phyloP scores from a whole-genome alignment of 805 yeast genomes.

The Teunomyces lycoperdinae region DNA sequence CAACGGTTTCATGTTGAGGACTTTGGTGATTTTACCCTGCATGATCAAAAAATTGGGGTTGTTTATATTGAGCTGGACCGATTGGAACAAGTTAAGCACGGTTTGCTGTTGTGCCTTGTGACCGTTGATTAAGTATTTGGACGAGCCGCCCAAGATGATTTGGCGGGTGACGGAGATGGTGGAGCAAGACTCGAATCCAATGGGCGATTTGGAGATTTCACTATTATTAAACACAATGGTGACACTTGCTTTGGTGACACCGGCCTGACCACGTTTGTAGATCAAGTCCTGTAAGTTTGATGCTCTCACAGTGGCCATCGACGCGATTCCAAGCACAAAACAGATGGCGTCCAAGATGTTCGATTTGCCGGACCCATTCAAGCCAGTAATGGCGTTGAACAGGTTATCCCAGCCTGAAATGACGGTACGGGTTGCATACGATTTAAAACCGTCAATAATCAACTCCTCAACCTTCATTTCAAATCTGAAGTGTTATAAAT shows the following conservation, averaged over 20 bases:
- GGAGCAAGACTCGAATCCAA: constrained; percentile 74
- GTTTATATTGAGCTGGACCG: constrained; percentile 92
- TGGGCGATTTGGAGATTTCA: constrained; percentile 75
- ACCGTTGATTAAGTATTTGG: constrained; percentile 91
- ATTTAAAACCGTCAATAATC: constrained; percentile 95
- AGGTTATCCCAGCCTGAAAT: constrained; percentile 94
- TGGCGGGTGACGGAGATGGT: constrained; percentile 91
- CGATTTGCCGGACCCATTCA: constrained; percentile 97
- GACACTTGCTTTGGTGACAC: constrained; percentile 94
- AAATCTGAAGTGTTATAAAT: no score
- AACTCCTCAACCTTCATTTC: constrained; percentile 91
- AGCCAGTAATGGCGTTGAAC: constrained; percentile 96
- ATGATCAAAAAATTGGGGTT: constrained; percentile 95
- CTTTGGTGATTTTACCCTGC: constrained; percentile 99
- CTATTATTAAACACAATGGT: constrained; percentile 91
- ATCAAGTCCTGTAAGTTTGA: constrained; percentile 89
- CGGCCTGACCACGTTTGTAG: constrained; percentile 97
- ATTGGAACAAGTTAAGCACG: constrained; percentile 84
- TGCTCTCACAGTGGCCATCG: constrained; percentile 94
- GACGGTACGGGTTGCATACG: constrained; percentile 95
- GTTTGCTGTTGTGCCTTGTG: constrained; percentile 95
- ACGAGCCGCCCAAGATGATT: constrained; percentile 84
- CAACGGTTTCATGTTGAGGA: constrained; percentile 90
- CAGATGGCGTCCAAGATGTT: constrained; percentile 96
- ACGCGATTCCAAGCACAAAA: constrained; percentile 94